Evolutionary conservation across 2,329 filamentous ascomycete genomes (phyloP).

Genomic region (Waltergamsia citrina): DNA sequence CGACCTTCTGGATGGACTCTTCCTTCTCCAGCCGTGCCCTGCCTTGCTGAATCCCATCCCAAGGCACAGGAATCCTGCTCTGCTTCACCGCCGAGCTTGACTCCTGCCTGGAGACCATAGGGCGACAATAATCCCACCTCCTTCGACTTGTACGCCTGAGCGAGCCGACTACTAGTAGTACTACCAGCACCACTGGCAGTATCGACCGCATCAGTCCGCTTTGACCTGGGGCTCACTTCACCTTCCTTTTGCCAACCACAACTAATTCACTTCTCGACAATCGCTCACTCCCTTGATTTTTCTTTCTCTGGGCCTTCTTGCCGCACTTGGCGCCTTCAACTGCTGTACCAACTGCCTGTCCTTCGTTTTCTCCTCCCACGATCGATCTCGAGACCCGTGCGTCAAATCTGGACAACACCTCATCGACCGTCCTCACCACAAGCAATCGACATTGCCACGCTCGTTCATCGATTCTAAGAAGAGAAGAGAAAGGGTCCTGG

Average conservation of each 20-base stretch:
- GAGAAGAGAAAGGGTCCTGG: no score
- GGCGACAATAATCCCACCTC: background rate
- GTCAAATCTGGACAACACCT: no score
- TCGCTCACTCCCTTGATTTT: background rate
- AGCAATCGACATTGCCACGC: background rate
- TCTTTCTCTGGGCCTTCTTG: no score
- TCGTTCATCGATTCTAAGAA: no score
- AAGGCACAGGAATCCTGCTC: slow-evolving; percentile 1
- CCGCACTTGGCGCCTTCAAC: no score
- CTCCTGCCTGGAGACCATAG: background rate
- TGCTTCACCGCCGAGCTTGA: slow-evolving; percentile 1
- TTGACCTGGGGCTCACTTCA: slow-evolving; percentile 1
- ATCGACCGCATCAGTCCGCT: background rate
- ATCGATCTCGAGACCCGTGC: background rate
- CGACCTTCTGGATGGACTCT: background rate
- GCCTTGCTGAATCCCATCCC: background rate
- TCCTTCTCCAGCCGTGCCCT: slow-evolving; percentile 5
- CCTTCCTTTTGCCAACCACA: background rate
- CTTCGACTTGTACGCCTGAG: no score
- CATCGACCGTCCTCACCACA: background rate
- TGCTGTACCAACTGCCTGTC: background rate
- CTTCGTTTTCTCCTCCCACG: background rate
- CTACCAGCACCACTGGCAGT: background rate
- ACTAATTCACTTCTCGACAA: background rate
- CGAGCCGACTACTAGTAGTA: no score